These are phyloP conservation scores for Nymphaea colorata DNA, from an alignment of 164 flowering plant genomes.

Conservation along the genomic window DNA sequence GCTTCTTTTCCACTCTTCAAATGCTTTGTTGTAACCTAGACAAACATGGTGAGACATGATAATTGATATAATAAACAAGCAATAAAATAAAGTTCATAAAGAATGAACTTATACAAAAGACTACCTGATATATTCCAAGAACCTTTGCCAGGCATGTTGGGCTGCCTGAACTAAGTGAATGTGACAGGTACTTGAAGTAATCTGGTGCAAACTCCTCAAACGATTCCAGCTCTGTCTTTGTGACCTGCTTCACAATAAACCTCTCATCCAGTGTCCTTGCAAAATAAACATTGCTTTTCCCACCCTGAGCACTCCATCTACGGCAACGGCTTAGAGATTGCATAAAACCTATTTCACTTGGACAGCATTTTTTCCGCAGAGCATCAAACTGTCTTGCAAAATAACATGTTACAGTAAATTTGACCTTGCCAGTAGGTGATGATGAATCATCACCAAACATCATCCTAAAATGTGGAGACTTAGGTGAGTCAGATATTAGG, in stretches of 20 bases:
- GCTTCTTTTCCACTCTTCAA: conserved; percentile 55
- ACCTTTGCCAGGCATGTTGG: conserved; percentile 81
- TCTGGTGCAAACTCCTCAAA: conserved; percentile 68
- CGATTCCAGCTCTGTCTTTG: conserved; percentile 79
- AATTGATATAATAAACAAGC: background rate
- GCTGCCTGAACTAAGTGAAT: conserved; percentile 49
- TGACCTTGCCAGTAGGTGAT: conserved; percentile 36
- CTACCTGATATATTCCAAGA: conserved; percentile 77
- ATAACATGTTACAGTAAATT: conserved; percentile 61
- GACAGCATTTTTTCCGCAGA: conserved; percentile 66
- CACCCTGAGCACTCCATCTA: conserved; percentile 81
- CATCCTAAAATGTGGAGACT: conserved; percentile 53
- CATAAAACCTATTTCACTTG: conserved; percentile 52
- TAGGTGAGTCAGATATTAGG: conserved; percentile 37
- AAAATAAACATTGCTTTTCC: conserved; percentile 82
- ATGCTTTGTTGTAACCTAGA: conserved; percentile 53
- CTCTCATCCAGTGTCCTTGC: conserved; percentile 78
- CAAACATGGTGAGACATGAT: background rate
- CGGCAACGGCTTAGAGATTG: conserved; percentile 67
- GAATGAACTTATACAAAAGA: background rate
- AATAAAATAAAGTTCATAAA: background rate
- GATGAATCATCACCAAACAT: conserved; percentile 54
- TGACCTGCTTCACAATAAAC: conserved; percentile 67
- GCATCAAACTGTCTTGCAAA: conserved; percentile 73
- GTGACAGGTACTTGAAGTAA: conserved; percentile 60